Evolutionary conservation across 306 rosid species (phyloP).

Genomic region (Prunus mume): DNA sequence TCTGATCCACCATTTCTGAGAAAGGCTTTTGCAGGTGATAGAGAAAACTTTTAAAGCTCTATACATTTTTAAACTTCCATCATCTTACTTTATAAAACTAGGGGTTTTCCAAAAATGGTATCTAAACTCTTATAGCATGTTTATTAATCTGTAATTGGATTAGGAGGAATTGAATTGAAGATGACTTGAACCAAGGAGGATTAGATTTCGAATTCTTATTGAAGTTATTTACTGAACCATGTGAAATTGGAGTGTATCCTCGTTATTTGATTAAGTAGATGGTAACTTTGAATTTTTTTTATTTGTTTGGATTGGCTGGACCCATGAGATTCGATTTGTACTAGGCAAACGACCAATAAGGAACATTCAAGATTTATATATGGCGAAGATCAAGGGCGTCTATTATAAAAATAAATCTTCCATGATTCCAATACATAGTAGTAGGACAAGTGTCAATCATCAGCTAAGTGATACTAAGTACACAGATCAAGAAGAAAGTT

Average conservation of each 20-base stretch:
- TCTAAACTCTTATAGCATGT: no score
- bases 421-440: not conserved
- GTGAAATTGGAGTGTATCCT: no score
- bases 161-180: no score
- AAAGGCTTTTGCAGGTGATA: not conserved
- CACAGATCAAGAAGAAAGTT: not conserved
- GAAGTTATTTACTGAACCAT: no score
- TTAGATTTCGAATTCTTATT: rapidly evolving
- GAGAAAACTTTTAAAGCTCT: not conserved
- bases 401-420: not conserved
- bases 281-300: no score
- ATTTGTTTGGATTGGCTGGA: not conserved
- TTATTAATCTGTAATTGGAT: no score
- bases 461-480: not conserved
- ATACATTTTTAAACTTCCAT: no score
- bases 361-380: not conserved
- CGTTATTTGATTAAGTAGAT: no score
- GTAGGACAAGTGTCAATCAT: not conserved
- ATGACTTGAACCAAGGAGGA: no score
- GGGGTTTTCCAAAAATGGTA: no score
- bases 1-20: not conserved
- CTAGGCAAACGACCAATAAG: not conserved
- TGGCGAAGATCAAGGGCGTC: not conserved
- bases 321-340: not conserved
- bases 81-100: no score